These are phyloP conservation scores for Ogataea pini DNA, from an alignment of 805 yeast genomes.

Conservation along the genomic window DNA sequence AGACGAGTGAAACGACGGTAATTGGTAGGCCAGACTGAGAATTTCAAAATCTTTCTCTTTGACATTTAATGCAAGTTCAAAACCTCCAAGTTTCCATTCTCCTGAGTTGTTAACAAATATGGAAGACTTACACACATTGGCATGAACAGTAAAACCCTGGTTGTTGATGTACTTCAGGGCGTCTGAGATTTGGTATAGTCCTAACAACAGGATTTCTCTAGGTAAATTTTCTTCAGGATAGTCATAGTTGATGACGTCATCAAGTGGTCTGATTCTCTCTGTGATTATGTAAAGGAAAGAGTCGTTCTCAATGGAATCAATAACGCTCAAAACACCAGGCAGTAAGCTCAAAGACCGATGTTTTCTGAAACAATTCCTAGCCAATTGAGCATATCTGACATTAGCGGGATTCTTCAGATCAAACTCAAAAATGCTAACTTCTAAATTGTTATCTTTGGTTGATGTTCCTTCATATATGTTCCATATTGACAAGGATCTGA, in stretches of 20 bases:
- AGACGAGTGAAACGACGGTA: conserved; percentile 25
- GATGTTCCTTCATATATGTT: conserved; percentile 58
- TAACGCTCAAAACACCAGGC: conserved; percentile 65
- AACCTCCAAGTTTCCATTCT: conserved; percentile 83
- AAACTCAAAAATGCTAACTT: conserved; percentile 67
- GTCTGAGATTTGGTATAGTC: conserved; percentile 54
- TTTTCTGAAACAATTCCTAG: conserved; percentile 46
- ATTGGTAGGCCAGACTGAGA: conserved; percentile 27
- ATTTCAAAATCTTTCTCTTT: conserved; percentile 44
- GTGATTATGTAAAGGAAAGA: conserved; percentile 58
- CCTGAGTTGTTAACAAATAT: conserved; percentile 69
- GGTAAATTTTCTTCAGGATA: conserved; percentile 28
- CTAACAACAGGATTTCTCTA: conserved; percentile 45
- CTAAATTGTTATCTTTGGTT: conserved; percentile 48
- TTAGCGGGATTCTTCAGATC: conserved; percentile 44
- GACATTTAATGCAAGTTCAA: conserved; percentile 62
- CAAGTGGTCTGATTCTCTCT: conserved; percentile 62
- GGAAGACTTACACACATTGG: conserved; percentile 55
- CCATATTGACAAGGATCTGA: conserved; percentile 52
- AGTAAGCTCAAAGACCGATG: conserved; percentile 55
- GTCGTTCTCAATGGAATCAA: conserved; percentile 69
- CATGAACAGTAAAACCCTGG: conserved; percentile 62
- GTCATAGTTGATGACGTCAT: conserved; percentile 36
- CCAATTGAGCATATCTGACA: conserved; percentile 37
- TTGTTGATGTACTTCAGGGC: conserved; percentile 59